Base-by-base conservation (phyloP, 208 protist genomes). In the Crithidia expoeki region DNA sequence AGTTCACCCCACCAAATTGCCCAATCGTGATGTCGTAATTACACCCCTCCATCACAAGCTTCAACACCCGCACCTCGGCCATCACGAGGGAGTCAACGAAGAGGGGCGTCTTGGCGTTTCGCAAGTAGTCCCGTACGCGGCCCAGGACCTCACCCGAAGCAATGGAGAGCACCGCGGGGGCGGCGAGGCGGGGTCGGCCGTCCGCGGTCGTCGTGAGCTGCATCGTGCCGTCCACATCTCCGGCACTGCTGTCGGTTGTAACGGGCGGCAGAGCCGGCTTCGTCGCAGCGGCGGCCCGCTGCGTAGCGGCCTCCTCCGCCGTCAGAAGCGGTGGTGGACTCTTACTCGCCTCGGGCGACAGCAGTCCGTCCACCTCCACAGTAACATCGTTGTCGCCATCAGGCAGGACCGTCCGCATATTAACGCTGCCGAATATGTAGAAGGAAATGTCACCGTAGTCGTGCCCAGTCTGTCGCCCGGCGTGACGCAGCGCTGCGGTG, bases 371-470 rank as follows among this genome's bases (percentile, higher is more conserved):
- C 19, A 95, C 76, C 71, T 93, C 88, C 32, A 95, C 68, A 27
- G 90, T 95, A 23, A 96, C 69, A 53, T 96, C 90, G 49, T 94
- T 96, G 84, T 96, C 90, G 40, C 90, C 90, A 61, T 94, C 90
- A n/a, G 90, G 90, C 60, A 96, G 78, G 59, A 96, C 88, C 14
- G 90, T 96, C 62, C 86, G 84, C 81, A 91, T 90, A 68, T 89
- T 84, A 27, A 96, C 88, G 68, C 86, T 93, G 65, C 90, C 90
- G 61, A 93, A 96, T 33, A 96, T 85, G 76, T 89, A 93, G 56
- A 90, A 93, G n/a, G 84, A 83, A 21, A 93, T 79, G 46, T 79
- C 66, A 14, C 84, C 88, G 30, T 74, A 67, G 27, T 71, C 23
- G 58, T 77, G 72, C 33, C 58, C 64, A 12, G 64, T 70, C 49